Base-by-base conservation (phyloP, 2,329 filamentous ascomycete genomes). In the Colletotrichum lupini region DNA sequence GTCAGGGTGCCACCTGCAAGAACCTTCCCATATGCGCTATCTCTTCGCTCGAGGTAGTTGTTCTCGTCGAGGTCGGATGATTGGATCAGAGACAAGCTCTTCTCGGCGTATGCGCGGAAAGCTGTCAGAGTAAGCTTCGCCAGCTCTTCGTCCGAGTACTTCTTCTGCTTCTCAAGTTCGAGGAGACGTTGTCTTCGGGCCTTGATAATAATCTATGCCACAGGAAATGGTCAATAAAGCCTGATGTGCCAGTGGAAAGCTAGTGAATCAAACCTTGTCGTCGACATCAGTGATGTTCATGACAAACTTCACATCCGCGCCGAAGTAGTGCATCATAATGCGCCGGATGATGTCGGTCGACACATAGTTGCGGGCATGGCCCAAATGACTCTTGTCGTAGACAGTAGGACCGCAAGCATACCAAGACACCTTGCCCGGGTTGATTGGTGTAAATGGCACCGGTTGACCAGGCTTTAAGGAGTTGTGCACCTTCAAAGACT, bases 201-300 rank as follows among this genome's bases (percentile, higher is more conserved):
- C 77, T 87, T 87, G 81, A 90, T 85, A 76, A 90, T 90, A 73
- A 90, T 90, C 87, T 89, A 75, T 5, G 57, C 68, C 5, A 8
- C 2, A 12, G 12, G 19, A 8, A 24, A 11, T 7, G 32, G 60
- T 8, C 56, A 67, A 2, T 3, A 1, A 55, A 22, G 4, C 4
- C 12, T 5, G 12, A 7, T 1, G 12, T 11, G 19, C 3, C 8
- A 22, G 1, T 9, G 12, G 5, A 6, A 8, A 12, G 1, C 4
- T 6, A 8, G 22, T 1, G 0, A 7, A 24, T 35, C 79, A 75
- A 78, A 91, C 90, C 87, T 93, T 93, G 82, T 94, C 92, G 77
- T 95, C 93, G 52, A 96, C 89, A 78, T 96, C 95, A 32, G 95
- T 97, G 75, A 97, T 95, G 84, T 97, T 97, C 92, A 97, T 97